A percentile compares a stretch with the other conserved stretches of the same genome.
These are phyloP conservation scores for Claviceps sp. DNA, from an alignment of 2,329 filamentous ascomycete species.

Conservation along the genomic window DNA sequence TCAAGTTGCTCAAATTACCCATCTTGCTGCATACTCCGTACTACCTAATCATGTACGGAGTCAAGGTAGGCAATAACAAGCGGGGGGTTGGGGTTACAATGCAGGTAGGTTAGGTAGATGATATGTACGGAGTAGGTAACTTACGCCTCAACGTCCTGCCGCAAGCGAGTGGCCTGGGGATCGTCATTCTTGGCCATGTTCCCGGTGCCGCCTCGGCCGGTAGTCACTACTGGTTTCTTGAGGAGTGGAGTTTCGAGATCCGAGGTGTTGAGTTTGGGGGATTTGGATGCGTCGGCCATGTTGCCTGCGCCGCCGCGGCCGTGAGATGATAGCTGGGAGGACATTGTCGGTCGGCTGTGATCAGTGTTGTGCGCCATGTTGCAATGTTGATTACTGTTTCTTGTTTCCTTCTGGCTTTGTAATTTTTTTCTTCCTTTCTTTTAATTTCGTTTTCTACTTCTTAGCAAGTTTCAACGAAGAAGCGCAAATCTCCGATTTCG, in stretches of 20 bases:
- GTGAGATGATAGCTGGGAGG: slow-evolving; percentile 40
- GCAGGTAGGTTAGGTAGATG: neutral
- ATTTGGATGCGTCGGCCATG: slow-evolving; percentile 42
- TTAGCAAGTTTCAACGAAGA: too few species aligned
- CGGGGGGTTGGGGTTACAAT: neutral
- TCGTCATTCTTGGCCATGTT: slow-evolving; percentile 74
- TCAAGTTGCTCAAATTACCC: too few species aligned
- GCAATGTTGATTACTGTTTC: neutral
- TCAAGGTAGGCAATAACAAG: neutral
- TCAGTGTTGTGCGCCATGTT: slow-evolving; percentile 1
- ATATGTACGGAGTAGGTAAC: slow-evolving; percentile 14
- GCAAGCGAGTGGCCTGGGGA: slow-evolving; percentile 57
- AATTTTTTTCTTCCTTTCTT: too few species aligned
- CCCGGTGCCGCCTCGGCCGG: slow-evolving; percentile 74
- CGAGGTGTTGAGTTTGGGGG: slow-evolving; percentile 38
- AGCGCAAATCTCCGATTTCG: too few species aligned
- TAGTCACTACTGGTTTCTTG: slow-evolving; percentile 75
- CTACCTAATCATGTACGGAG: too few species aligned
- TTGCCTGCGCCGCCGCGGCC: slow-evolving; percentile 72
- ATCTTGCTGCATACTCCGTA: too few species aligned
- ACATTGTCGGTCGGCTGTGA: slow-evolving; percentile 8
- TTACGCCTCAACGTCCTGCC: slow-evolving; percentile 70
- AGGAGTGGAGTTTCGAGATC: slow-evolving; percentile 74
- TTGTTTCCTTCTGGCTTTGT: neutral
- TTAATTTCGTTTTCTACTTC: too few species aligned